Percentiles rank a stretch among this genome's conserved stretches.
Conservation (phyloP, 164 flowering plant species). For the Vitis cinerea region DNA sequence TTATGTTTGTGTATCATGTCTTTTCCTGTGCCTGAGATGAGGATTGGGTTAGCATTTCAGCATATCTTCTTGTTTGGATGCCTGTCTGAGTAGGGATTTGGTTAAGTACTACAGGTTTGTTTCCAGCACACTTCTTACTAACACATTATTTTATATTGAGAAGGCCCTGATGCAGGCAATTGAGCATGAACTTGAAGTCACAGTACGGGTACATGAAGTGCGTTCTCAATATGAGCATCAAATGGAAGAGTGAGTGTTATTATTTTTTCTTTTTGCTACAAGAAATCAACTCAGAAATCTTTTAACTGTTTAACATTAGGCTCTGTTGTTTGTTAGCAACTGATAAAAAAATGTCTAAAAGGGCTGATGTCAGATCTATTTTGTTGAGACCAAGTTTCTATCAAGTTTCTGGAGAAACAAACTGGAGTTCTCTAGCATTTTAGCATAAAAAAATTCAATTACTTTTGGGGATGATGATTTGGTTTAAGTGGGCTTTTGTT, state of each 20-base stretch:
- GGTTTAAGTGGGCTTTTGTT: no score
- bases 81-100: background rate
- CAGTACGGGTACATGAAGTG: constrained; percentile 86
- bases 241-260: constrained; percentile 75
- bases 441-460: no score
- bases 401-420: no score
- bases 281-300: background rate
- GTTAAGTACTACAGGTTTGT: background rate
- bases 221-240: constrained; percentile 87
- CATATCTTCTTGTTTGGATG: background rate
- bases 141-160: constrained; percentile 9
- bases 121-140: constrained; percentile 2
- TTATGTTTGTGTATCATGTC: background rate
- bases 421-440: no score
- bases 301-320: background rate
- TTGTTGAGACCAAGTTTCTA: no score
- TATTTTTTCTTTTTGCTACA: background rate
- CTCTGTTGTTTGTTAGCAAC: no score
- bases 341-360: no score
- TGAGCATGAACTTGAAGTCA: constrained; percentile 96
- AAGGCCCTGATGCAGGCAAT: constrained; percentile 85
- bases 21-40: background rate
- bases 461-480: no score
- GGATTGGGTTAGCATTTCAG: background rate
- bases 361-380: no score